A percentile compares a stretch with the other conserved stretches of the same genome.
Conservation (phyloP, 306 rosid species). For the Rosa multiflora region DNA sequence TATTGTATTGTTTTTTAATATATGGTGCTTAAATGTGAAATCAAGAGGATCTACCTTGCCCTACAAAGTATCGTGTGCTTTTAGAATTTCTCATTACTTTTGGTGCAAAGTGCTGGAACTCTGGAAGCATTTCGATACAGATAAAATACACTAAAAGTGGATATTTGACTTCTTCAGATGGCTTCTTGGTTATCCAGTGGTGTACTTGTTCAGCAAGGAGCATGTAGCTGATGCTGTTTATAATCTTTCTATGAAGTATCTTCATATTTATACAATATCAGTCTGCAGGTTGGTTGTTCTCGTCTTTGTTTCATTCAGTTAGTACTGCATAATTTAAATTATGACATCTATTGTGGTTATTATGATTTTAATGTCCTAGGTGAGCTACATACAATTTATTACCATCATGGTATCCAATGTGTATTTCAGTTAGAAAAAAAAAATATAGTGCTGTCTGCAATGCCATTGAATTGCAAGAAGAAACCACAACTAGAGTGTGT, state of each 20-base stretch:
- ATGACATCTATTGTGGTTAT: background rate
- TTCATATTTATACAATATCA: constrained; percentile 65
- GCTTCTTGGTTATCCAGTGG: constrained; percentile 95
- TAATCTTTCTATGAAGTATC: constrained; percentile 79
- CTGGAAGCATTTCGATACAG: background rate
- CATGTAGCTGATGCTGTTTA: constrained; percentile 58
- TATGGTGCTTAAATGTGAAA: background rate
- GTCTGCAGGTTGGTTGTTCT: constrained; percentile 65
- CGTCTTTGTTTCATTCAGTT: background rate
- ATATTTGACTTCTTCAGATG: constrained; percentile 58
- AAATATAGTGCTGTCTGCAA: background rate
- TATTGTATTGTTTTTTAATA: background rate
- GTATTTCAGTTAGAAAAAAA: background rate
- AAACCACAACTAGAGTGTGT: background rate
- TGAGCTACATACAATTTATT: background rate
- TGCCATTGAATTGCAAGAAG: constrained; percentile 4
- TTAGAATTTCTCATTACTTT: background rate
- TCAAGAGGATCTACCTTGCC: background rate
- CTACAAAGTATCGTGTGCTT: background rate
- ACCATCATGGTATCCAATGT: background rate
- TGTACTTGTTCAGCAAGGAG: constrained; percentile 70
- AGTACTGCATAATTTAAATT: background rate
- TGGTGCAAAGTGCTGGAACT: background rate
- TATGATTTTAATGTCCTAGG: background rate
- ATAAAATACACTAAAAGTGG: background rate